Conservation (phyloP, 176 grass and related monocot species). For the Raddia guianensis region DNA sequence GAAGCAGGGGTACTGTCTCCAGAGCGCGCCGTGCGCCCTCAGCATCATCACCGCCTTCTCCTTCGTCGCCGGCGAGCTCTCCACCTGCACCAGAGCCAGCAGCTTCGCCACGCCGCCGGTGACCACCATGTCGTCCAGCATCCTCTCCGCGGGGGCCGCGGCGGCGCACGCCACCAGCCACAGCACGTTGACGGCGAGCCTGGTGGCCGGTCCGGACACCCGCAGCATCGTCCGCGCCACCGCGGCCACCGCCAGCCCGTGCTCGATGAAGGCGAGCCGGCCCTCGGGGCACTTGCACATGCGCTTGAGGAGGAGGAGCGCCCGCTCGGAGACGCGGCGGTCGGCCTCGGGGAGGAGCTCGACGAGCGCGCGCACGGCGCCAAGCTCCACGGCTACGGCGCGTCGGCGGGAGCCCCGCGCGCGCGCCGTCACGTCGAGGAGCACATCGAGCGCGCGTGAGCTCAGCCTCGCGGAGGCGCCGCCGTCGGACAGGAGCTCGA, state of each 20-base stretch:
- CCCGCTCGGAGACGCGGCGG: constrained; percentile 52
- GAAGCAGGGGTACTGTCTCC: constrained; percentile 82
- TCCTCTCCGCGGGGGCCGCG: constrained; percentile 50
- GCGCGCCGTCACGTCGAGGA: constrained; percentile 50
- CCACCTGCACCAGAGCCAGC: constrained; percentile 63
- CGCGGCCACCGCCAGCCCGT: constrained; percentile 55
- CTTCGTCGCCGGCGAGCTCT: constrained; percentile 57
- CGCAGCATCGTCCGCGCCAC: constrained; percentile 54
- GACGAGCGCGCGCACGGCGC: constrained; percentile 62
- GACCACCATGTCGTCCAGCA: constrained; percentile 59
- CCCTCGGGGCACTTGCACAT: constrained; percentile 79
- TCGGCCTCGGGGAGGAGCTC: constrained; percentile 68
- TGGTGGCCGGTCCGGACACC: constrained; percentile 59
- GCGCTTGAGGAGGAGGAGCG: constrained; percentile 68
- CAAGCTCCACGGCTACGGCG: constrained; percentile 51
- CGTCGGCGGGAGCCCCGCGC: constrained; percentile 36
- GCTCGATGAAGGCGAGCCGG: constrained; percentile 64
- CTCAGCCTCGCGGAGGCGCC: constrained; percentile 65
- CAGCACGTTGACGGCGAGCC: constrained; percentile 67
- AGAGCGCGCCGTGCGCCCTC: constrained; percentile 54
- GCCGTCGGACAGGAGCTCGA: constrained; percentile 85
- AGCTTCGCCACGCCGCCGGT: constrained; percentile 54
- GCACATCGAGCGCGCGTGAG: constrained; percentile 60
- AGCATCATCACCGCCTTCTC: constrained; percentile 66
- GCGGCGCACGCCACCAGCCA: constrained; percentile 56